Percentiles rank a stretch among this genome's conserved stretches.
phyloP scores from a whole-genome alignment of 176 grass and related monocot genomes.

The Rhynchospora pubera region DNA sequence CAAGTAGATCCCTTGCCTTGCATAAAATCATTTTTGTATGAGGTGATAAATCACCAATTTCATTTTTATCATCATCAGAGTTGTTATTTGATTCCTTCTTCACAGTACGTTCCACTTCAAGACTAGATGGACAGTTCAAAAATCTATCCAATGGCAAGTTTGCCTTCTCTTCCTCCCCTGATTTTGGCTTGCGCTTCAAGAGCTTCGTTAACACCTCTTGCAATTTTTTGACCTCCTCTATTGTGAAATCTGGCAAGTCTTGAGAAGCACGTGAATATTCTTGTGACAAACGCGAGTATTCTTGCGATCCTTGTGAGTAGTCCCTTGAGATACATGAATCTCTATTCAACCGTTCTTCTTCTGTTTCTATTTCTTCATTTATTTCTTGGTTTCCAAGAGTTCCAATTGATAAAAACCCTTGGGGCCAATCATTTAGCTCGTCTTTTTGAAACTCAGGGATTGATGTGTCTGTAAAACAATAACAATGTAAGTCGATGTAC shows the following conservation, averaged over 20 bases:
- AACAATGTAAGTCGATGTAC: not conserved
- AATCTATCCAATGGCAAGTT: constrained; percentile 69
- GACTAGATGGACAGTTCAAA: constrained; percentile 83
- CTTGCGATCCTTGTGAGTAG: constrained; percentile 3
- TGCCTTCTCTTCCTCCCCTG: constrained; percentile 23
- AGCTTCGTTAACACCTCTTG: constrained; percentile 60
- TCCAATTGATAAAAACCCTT: constrained; percentile 58
- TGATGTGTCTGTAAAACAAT: constrained; percentile 29
- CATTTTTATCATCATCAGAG: constrained; percentile 10
- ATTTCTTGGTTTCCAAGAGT: constrained; percentile 39
- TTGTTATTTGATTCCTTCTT: not conserved
- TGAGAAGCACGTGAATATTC: constrained; percentile 1
- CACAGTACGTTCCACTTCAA: constrained; percentile 51
- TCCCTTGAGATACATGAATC: not conserved
- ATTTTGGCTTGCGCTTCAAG: constrained; percentile 40
- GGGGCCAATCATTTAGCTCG: constrained; percentile 27
- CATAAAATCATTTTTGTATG: constrained; percentile 75
- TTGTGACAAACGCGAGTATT: not conserved
- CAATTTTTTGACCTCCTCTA: constrained; percentile 68
- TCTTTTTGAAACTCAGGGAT: constrained; percentile 25
- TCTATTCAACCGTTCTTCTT: not conserved
- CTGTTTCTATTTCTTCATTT: constrained; percentile 24
- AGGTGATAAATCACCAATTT: constrained; percentile 56
- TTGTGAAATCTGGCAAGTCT: constrained; percentile 53
- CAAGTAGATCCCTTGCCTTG: constrained; percentile 63